A percentile compares a stretch with the other conserved stretches of the same genome.
These are phyloP conservation scores for Acacia pycnantha DNA, from an alignment of 331 rosid species.

Conservation along the genomic window DNA sequence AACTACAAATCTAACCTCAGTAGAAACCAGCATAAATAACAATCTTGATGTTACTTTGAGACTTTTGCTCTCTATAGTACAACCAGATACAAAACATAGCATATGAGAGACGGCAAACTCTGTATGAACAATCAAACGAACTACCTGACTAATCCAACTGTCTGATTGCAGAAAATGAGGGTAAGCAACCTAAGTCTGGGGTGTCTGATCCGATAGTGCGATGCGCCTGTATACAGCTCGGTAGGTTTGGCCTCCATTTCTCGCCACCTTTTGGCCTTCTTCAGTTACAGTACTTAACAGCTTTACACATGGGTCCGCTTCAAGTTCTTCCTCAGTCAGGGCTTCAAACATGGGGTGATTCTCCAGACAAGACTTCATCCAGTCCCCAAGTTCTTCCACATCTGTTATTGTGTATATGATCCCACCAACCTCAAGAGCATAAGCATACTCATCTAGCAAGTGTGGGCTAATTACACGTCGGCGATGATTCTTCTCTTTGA, in stretches of 20 bases:
- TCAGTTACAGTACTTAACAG: slow-evolving; percentile 79
- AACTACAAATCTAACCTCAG: not conserved
- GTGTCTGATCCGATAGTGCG: slow-evolving; percentile 30
- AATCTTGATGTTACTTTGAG: not conserved
- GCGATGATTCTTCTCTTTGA: slow-evolving; percentile 95
- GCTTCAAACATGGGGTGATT: slow-evolving; percentile 87
- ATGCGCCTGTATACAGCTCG: slow-evolving; percentile 79
- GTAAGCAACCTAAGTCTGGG: not conserved
- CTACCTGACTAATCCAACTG: not conserved
- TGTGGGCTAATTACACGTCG: slow-evolving; percentile 84
- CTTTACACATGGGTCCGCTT: slow-evolving; percentile 75
- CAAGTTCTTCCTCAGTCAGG: slow-evolving; percentile 67
- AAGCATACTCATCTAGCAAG: slow-evolving; percentile 91
- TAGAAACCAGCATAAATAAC: not conserved
- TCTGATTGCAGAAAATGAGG: not conserved
- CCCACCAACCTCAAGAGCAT: slow-evolving; percentile 69
- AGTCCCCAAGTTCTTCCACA: slow-evolving; percentile 93
- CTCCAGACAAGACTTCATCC: slow-evolving; percentile 88
- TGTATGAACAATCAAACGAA: not conserved
- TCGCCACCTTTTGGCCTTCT: slow-evolving; percentile 97
- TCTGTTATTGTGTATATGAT: slow-evolving; percentile 88
- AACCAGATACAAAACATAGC: not conserved
- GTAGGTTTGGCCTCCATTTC: slow-evolving; percentile 89
- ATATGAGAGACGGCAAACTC: not conserved
- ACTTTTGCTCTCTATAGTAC: not conserved